phyloP scores from a whole-genome alignment of 164 flowering plant genomes.

The Liquidambar formosana region DNA sequence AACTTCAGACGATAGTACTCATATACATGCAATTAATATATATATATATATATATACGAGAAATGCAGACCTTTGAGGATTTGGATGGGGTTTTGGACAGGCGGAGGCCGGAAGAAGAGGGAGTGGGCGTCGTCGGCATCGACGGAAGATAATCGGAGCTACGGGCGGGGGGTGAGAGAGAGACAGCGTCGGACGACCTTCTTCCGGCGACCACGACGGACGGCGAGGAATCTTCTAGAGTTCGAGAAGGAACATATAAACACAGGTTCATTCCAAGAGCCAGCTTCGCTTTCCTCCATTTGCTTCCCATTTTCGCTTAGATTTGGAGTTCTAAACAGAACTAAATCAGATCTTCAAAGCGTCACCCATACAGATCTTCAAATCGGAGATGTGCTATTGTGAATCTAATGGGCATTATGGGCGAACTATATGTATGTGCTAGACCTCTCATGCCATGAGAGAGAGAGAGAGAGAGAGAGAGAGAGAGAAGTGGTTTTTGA shows the following conservation, averaged over 20 bases:
- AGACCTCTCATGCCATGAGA: too few relatives aligned
- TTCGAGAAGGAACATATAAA: constrained; percentile 58
- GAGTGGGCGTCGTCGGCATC: constrained; percentile 51
- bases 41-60: neutral
- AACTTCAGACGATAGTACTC: too few relatives aligned
- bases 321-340: neutral
- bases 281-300: too few relatives aligned
- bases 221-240: constrained; percentile 18
- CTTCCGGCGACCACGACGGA: constrained; percentile 18
- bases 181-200: constrained; percentile 41
- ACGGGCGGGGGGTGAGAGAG: constrained; percentile 23
- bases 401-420: too few relatives aligned
- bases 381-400: too few relatives aligned
- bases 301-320: constrained; percentile 66
- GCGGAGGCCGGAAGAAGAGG: constrained; percentile 63
- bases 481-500: neutral
- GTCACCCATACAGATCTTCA: constrained; percentile 7
- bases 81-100: constrained; percentile 36
- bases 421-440: too few relatives aligned
- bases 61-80: constrained; percentile 58
- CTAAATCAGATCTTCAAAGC: constrained; percentile 4
- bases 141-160: constrained; percentile 13
- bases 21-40: too few relatives aligned
- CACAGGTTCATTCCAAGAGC: constrained; percentile 66
- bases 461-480: constrained; percentile 8